phyloP scores from a whole-genome alignment of 306 rosid species.

The Rubus parviflorus region DNA sequence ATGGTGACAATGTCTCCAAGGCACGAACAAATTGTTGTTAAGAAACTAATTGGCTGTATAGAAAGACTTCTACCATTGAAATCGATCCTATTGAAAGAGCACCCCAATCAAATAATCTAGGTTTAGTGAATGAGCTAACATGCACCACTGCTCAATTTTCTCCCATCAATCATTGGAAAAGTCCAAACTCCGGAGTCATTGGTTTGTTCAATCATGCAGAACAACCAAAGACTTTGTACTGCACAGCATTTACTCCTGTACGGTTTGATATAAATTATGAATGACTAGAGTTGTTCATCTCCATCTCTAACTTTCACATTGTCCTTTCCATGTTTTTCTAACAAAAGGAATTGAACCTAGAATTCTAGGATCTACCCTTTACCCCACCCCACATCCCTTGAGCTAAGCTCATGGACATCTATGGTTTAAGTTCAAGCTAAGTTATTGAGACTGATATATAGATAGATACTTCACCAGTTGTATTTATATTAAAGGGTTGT shows the following conservation, averaged over 20 bases:
- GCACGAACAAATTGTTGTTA: background rate
- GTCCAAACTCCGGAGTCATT: background rate
- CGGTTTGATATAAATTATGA: background rate
- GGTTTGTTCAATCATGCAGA: slow-evolving; percentile 12
- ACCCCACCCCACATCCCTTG: background rate
- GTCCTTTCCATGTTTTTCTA: background rate
- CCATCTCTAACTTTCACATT: background rate
- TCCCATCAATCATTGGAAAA: background rate
- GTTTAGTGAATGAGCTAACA: background rate
- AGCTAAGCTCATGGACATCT: background rate
- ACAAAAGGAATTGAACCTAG: slow-evolving; percentile 8
- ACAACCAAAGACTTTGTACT: slow-evolving; percentile 13
- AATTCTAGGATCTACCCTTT: background rate
- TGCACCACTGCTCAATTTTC: background rate
- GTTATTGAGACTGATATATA: background rate
- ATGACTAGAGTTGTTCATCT: background rate
- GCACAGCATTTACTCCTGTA: slow-evolving; percentile 1
- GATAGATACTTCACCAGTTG: background rate
- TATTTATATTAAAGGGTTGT: background rate
- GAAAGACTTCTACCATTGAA: slow-evolving; percentile 1
- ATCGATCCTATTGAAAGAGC: slow-evolving; percentile 1
- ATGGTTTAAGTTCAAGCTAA: background rate
- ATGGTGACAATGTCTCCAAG: background rate
- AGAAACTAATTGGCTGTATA: background rate
- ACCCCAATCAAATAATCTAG: slow-evolving; percentile 9